Evolutionary conservation across 352 stramenopile species (phyloP), one percentile per base, ranked within the genome.

Genomic region (Phytophthora nicotianae): DNA sequence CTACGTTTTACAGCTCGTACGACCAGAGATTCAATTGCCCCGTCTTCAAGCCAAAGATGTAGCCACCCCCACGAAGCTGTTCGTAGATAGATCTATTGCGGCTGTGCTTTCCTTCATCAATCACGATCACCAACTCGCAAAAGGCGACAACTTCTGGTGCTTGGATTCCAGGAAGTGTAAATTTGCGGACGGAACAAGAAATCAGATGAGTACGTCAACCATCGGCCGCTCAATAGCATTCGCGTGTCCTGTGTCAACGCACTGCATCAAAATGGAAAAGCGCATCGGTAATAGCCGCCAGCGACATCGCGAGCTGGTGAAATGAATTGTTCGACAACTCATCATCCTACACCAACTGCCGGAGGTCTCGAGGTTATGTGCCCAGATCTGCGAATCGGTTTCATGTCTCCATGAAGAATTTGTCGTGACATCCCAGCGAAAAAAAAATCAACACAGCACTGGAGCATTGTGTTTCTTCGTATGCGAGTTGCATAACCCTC

Each of bases 401-500:
- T 16, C 35, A 20, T 16, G 13, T 42, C 35, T 42, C 8, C 35
- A 42, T n/a, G 0, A 16, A 5, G 14, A 16, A 42, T 38, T 14
- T 20, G 35, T 16, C 17, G 5, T 17, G 2, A 7, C 41, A 9
- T n/a, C 19, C 11, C 40, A 47, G 19, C 19, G 26, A 13, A 8
- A 11, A 5, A 32, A 48, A 11, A 9, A 27, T 46, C 9, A 46
- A n/a, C 41, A 17, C 23, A 8, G 11, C 14, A 37, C 23, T 50
- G 4, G 6, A 50, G 13, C 2, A 27, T 26, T 38, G 4, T 40
- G 50, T 24, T 48, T 48, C 21, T 81, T 79, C 10, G 77, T 75
- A 33, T 93, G 85, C 6, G 71, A 60, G 19, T 79, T 79, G 24
- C 83, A 93, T 17, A 85, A 68, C 21, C 83, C 85, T 13, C 80